Conservation (phyloP, 2,329 filamentous ascomycete genomes). For the Diaporthe sp. region DNA sequence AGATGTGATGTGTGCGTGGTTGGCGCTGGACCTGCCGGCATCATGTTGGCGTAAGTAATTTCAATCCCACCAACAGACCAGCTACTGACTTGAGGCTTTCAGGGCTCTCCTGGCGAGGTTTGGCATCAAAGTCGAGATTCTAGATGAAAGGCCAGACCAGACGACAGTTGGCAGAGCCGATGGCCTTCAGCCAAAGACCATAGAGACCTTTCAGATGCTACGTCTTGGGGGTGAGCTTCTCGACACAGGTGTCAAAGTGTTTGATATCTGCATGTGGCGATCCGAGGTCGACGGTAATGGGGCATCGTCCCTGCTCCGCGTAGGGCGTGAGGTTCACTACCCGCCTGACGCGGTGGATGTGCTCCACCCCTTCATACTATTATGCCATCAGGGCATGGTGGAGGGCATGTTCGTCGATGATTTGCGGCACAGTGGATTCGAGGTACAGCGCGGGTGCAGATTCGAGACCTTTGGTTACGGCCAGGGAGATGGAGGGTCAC, state of each 20-base stretch:
- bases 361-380: slow-evolving; percentile 50
- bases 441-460: slow-evolving; percentile 55
- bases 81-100: slow-evolving; percentile 62
- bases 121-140: slow-evolving; percentile 74
- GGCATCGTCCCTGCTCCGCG: slow-evolving; percentile 66
- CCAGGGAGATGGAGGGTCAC: slow-evolving; percentile 50
- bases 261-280: slow-evolving; percentile 79
- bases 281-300: slow-evolving; percentile 55
- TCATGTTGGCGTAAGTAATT: slow-evolving; percentile 62
- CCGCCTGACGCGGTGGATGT: slow-evolving; percentile 48
- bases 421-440: slow-evolving; percentile 62
- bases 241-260: slow-evolving; percentile 73
- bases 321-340: slow-evolving; percentile 57
- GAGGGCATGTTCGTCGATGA: slow-evolving; percentile 70
- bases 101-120: slow-evolving; percentile 71
- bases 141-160: slow-evolving; percentile 77
- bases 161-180: slow-evolving; percentile 78
- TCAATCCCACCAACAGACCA: slow-evolving; percentile 39
- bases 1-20: slow-evolving; percentile 60
- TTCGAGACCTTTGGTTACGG: slow-evolving; percentile 46
- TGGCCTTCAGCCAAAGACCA: slow-evolving; percentile 79
- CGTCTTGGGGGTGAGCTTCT: slow-evolving; percentile 73
- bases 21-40: slow-evolving; percentile 68
- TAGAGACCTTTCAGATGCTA: slow-evolving; percentile 78
- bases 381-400: slow-evolving; percentile 70